A percentile compares a stretch with the other conserved stretches of the same genome.
Conservation (phyloP, 495 filamentous ascomycete species). For the Xanthoparmelia taractica region DNA sequence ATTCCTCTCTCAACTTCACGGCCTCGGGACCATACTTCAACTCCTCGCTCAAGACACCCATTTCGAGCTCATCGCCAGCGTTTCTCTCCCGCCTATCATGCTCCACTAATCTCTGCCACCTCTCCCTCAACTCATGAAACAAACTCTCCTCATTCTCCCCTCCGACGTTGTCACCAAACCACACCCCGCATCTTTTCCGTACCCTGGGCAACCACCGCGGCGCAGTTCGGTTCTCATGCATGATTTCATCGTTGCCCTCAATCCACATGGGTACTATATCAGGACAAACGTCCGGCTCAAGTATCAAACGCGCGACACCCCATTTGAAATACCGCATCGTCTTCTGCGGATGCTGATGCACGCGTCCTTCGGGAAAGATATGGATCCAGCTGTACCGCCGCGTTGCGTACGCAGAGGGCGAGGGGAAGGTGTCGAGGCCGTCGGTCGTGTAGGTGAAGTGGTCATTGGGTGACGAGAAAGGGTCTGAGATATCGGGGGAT, state of each 20-base stretch:
- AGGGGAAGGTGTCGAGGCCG: constrained; percentile 47
- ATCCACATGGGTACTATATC: constrained; percentile 91
- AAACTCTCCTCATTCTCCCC: constrained; percentile 37
- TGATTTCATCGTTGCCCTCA: constrained; percentile 73
- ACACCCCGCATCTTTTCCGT: constrained; percentile 62
- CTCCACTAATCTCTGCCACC: constrained; percentile 58
- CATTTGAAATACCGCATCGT: constrained; percentile 96
- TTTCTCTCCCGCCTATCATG: constrained; percentile 26
- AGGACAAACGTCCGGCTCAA: constrained; percentile 75
- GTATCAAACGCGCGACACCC: constrained; percentile 81
- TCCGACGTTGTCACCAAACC: constrained; percentile 52
- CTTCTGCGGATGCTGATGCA: constrained; percentile 75
- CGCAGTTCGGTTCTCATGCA: constrained; percentile 69
- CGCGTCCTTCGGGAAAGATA: constrained; percentile 89
- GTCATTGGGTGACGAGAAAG: constrained; percentile 47
- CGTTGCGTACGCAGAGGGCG: constrained; percentile 47
- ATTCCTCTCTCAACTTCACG: constrained; percentile 70
- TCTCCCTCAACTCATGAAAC: constrained; percentile 56
- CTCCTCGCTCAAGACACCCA: constrained; percentile 61
- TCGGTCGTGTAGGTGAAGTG: constrained; percentile 58
- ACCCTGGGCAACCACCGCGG: constrained; percentile 77
- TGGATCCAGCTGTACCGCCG: constrained; percentile 73
- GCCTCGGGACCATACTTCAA: constrained; percentile 67
- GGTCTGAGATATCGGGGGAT: constrained; percentile 50
- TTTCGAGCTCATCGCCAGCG: constrained; percentile 29